Conservation (phyloP, 495 filamentous ascomycete species). For the Aspergillus cavernicola region DNA sequence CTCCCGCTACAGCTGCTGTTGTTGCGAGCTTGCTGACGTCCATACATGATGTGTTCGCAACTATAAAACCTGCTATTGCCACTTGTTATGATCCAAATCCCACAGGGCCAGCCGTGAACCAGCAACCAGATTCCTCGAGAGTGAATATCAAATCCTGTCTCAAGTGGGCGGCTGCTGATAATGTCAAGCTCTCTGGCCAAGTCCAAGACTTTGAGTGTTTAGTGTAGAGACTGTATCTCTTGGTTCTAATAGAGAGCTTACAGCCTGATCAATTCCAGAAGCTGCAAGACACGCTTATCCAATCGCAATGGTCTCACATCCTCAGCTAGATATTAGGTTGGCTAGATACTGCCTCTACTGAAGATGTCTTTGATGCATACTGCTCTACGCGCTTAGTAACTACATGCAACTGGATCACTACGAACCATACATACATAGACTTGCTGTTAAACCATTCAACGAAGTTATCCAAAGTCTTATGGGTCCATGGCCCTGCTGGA, state of each 20-base stretch:
- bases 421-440: not conserved
- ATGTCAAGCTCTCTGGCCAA: not conserved
- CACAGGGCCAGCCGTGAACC: too few species aligned
- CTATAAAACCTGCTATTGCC: not conserved
- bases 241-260: not conserved
- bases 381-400: not conserved
- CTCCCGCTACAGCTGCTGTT: not conserved
- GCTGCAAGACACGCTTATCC: not conserved
- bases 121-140: too few species aligned
- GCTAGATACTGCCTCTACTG: not conserved
- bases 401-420: not conserved
- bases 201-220: not conserved
- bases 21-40: not conserved
- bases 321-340: not conserved
- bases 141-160: not conserved
- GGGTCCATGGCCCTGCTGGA: not conserved
- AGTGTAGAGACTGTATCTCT: not conserved
- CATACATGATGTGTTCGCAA: not conserved
- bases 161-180: not conserved
- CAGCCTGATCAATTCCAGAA: not conserved
- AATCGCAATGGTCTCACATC: not conserved
- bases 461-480: not conserved
- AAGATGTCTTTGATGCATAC: not conserved
- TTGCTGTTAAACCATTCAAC: not conserved
- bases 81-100: too few species aligned